A percentile compares a stretch with the other conserved stretches of the same genome.
Conservation (phyloP, 1,284 basidiomycete species). For the Mycosarcoma mackinlayi region DNA sequence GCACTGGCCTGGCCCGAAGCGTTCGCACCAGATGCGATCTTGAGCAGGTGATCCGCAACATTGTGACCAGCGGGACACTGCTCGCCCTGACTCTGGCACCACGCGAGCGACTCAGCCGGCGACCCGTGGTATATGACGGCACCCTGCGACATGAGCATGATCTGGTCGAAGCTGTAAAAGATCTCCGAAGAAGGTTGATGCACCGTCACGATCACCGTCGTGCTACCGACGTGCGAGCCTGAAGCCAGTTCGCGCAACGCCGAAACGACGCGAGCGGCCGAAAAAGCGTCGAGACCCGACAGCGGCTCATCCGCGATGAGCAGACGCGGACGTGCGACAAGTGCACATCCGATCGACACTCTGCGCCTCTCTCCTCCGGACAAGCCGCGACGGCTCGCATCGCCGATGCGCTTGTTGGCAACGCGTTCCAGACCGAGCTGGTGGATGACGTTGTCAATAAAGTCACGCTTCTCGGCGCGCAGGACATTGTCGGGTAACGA, state of each 20-base stretch:
- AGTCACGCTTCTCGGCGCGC: slow-evolving; percentile 26
- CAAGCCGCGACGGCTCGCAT: slow-evolving; percentile 47
- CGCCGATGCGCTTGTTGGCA: slow-evolving; percentile 51
- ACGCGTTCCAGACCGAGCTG: slow-evolving; percentile 50
- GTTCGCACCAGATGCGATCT: slow-evolving; percentile 38
- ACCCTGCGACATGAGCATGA: slow-evolving; percentile 54
- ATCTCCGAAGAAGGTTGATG: slow-evolving; percentile 61
- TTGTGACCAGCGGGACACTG: slow-evolving; percentile 52
- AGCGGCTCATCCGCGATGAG: slow-evolving; percentile 57
- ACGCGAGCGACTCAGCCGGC: slow-evolving; percentile 43
- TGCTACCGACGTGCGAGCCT: slow-evolving; percentile 29
- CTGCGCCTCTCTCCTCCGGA: slow-evolving; percentile 58
- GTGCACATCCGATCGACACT: slow-evolving; percentile 54
- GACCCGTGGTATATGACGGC: slow-evolving; percentile 48
- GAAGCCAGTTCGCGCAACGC: slow-evolving; percentile 46
- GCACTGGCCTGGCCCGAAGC: slow-evolving; percentile 6
- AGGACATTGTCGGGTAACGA: slow-evolving; percentile 51
- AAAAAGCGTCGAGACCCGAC: slow-evolving; percentile 55
- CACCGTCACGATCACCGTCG: slow-evolving; percentile 55
- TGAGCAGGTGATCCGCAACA: slow-evolving; percentile 56
- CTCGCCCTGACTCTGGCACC: slow-evolving; percentile 51
- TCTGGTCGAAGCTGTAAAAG: slow-evolving; percentile 50
- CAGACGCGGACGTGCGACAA: slow-evolving; percentile 51
- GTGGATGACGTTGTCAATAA: slow-evolving; percentile 36
- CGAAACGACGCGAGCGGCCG: slow-evolving; percentile 49